Evolutionary conservation across 169 alveolate species (phyloP).

Genomic region (Cyclospora cayetanensis): DNA sequence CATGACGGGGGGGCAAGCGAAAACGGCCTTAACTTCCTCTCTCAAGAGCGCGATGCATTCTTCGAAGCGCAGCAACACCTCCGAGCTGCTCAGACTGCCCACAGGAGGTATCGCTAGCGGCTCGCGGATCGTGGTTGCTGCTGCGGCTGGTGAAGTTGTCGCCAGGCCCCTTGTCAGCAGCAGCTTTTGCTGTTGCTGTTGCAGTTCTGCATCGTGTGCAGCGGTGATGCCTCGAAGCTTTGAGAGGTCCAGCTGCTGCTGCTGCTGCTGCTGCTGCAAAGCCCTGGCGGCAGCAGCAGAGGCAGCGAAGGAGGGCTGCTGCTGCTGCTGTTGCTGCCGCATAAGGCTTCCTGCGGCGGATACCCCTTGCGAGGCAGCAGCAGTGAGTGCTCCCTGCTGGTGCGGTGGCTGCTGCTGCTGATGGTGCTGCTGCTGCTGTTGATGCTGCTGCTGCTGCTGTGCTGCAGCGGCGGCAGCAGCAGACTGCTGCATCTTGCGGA

Average conservation of each 20-base stretch:
- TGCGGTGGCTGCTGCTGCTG: slow-evolving; percentile 6
- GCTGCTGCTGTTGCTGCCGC: slow-evolving; percentile 21
- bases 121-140: not conserved
- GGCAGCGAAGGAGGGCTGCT: not conserved
- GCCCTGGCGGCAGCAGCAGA: slow-evolving; percentile 16
- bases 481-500: slow-evolving; percentile 68
- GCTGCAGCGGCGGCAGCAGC: not conserved
- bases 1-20: slow-evolving; percentile 48
- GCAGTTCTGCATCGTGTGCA: not conserved
- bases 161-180: not conserved
- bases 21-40: slow-evolving; percentile 52
- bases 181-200: slow-evolving; percentile 26
- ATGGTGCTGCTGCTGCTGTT: slow-evolving; percentile 15
- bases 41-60: slow-evolving; percentile 10
- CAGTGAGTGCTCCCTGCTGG: not conserved
- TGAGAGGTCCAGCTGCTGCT: not conserved
- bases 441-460: slow-evolving; percentile 5
- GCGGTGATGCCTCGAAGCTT: not conserved
- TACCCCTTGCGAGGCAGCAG: not conserved
- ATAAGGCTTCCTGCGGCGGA: not conserved
- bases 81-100: not conserved
- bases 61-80: not conserved
- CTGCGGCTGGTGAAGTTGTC: not conserved
- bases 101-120: not conserved
- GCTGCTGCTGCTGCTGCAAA: not conserved